Base-by-base conservation (phyloP, 2,329 filamentous ascomycete species). In the Didymella sp. region DNA sequence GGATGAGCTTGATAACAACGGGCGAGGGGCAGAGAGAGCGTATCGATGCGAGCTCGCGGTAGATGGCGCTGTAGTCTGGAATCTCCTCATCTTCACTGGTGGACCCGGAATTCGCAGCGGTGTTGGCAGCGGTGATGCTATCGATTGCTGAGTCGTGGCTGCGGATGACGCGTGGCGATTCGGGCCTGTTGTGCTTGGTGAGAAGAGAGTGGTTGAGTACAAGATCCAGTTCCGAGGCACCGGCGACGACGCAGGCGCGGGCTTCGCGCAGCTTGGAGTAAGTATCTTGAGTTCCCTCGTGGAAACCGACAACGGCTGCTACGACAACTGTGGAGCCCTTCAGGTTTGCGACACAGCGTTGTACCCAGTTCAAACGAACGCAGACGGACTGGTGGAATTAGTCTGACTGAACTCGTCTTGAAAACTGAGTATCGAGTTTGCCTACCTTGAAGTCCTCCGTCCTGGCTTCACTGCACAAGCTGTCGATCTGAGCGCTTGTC, bases 281-380 rank as follows among this genome's bases (percentile, higher is more conserved):
- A 0, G 82, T 81, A 44, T 80, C 74, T 58, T 85, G 76, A 0
- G 82, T 85, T 12, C 85, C 85, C 67, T 86, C 84, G 50, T 82
- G 85, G 69, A 87, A 87, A 21, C 83, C 84, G 9, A 87, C 78
- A 6, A 87, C 85, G 61, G 82, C 84, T 41, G 84, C 83, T 19
- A 87, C 80, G 22, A 77, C 76, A n/a, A 84, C 79, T 6, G 70
- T 69, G 7, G 78, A 78, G 45, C 77, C 78, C 55, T 78, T 76
- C 44, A 87, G 77, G 51, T 81, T 79, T 38, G 77, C 63, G 17
- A 79, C 78, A 45, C 82, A 82, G 52, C 78, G 80, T 22, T 76
- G 62, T n/a, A 87, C 84, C 69, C 79, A 80, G 31, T 79, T 76
- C 1, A 81, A 74, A 7, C 85, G 81, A 2, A 87, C 84, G 67